Percentiles rank a stretch among this genome's conserved stretches.
Conservation (phyloP, 2,329 filamentous ascomycete species). For the Xylaria multiplex region DNA sequence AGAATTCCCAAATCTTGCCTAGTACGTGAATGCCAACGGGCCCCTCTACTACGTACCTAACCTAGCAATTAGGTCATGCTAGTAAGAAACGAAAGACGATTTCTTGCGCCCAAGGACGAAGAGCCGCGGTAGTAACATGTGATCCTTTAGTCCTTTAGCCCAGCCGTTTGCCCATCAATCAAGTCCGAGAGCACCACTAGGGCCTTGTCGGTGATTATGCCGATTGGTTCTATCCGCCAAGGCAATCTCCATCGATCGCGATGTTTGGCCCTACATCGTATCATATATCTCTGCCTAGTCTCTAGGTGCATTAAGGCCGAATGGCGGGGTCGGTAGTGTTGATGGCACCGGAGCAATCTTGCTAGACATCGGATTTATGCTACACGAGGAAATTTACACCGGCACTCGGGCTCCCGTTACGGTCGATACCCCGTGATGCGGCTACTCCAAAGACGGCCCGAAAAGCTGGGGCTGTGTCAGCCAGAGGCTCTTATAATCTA, state of each 20-base stretch:
- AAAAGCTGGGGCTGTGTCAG: conserved; percentile 11
- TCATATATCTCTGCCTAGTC: conserved; percentile 2
- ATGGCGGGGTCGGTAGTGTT: background rate
- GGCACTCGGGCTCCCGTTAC: conserved; percentile 10
- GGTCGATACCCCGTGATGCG: conserved; percentile 21
- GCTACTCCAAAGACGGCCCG: conserved; percentile 17
- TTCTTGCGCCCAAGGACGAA: background rate
- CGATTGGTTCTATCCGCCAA: conserved; percentile 2
- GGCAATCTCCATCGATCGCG: background rate
- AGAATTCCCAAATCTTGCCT: background rate
- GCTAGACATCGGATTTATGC: conserved; percentile 4
- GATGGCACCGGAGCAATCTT: conserved; percentile 21
- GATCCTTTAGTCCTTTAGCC: too few relatives aligned
- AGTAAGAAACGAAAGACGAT: background rate
- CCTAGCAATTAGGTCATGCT: too few relatives aligned
- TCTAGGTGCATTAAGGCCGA: conserved; percentile 4
- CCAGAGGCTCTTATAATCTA: conserved; percentile 1
- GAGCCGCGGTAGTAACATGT: background rate
- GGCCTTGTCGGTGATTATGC: background rate
- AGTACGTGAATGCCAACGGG: background rate
- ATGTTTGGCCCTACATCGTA: conserved; percentile 13
- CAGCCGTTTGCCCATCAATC: background rate
- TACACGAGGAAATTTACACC: conserved; percentile 17
- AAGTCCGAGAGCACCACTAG: background rate
- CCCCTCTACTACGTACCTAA: background rate